Evolutionary conservation across 805 yeast species (phyloP), one percentile per base, ranked within the genome.

Genomic region (Clavispora asparagi): DNA sequence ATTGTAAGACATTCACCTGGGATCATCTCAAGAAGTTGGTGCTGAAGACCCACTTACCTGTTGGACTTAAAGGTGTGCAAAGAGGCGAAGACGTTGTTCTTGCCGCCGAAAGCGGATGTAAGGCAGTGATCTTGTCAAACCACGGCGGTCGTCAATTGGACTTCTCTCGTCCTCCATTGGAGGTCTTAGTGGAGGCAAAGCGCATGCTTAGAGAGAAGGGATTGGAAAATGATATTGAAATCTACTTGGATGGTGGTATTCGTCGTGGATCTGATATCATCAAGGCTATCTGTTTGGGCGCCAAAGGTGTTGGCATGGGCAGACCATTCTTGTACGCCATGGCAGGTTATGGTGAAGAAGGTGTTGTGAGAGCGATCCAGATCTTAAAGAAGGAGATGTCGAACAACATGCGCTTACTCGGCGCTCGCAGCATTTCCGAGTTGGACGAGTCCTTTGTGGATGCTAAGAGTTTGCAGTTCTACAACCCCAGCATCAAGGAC

Each of bases 121-220:
- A 32, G 14, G 46, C 46, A 19, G 46, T 43, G 13, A 26, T 43
- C 13, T 71, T 44, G 32, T 36, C 41, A 7, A 44, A 44, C 44
- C 47, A 44, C 39, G 47, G 47, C 6, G 47, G 47, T 7, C 40
- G 47, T 16, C 47, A 44, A 43, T 33, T 44, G 29, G 47, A 44
- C 40, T 44, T 33, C 30, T 44, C 47, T 17, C 43, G 43, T 10
- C 41, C 47, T 23, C 47, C 47, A 29, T 36, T 44, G 9, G 44
- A 40, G 25, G 47, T 44, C 11, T 35, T 44, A 23, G 47, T 33
- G 7, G 47, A 44, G 29, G 39, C 42, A 1, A 25, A 28, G 8
- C 39, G 19, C n/a, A 43, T 43, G 46, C 42, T 43, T 25, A 30
- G 27, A 19, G 42, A 39, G 16, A 39, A 43, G 26, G 46, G 46